Conservation (phyloP, 768 basidiomycete species). For the Lepiota subincarnata region DNA sequence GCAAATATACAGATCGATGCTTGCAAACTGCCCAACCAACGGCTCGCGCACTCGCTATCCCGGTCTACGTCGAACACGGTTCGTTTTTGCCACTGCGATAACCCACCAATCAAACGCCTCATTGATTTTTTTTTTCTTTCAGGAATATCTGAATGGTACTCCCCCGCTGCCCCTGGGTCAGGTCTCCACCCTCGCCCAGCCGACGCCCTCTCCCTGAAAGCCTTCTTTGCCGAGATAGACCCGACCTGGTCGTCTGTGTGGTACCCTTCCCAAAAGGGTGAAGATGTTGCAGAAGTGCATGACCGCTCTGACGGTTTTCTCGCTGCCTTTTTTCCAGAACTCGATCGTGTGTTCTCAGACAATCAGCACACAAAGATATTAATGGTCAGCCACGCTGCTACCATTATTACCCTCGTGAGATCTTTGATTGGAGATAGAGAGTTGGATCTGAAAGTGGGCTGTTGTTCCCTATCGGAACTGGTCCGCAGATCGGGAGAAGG, state of each 20-base stretch:
- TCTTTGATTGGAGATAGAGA: conserved; percentile 51
- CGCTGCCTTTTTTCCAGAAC: conserved; percentile 42
- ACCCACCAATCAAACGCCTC: background rate
- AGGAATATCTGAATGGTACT: conserved; percentile 81
- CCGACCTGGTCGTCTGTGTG: conserved; percentile 60
- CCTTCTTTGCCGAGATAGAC: conserved; percentile 60
- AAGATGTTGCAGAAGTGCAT: conserved; percentile 60
- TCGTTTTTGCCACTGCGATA: conserved; percentile 14
- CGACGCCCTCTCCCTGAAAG: conserved; percentile 46
- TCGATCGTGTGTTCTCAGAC: conserved; percentile 39
- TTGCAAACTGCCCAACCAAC: conserved; percentile 72
- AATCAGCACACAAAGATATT: conserved; percentile 47
- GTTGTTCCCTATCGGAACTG: conserved; percentile 66
- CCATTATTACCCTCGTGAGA: conserved; percentile 61
- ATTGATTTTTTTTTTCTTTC: background rate
- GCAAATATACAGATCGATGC: conserved; percentile 64
- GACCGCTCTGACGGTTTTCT: conserved; percentile 53
- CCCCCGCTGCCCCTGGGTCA: conserved; percentile 59
- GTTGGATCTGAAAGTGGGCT: conserved; percentile 62
- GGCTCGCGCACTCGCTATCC: conserved; percentile 56
- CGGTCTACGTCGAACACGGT: conserved; percentile 82
- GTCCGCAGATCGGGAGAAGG: conserved; percentile 27
- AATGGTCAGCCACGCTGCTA: conserved; percentile 73
- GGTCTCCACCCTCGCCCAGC: conserved; percentile 76
- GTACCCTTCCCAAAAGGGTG: conserved; percentile 71